A percentile compares a stretch with the other conserved stretches of the same genome.
Evolutionary conservation across 192 early-diverging fungal genomes (phyloP).

Genomic region (Endogone sp.): DNA sequence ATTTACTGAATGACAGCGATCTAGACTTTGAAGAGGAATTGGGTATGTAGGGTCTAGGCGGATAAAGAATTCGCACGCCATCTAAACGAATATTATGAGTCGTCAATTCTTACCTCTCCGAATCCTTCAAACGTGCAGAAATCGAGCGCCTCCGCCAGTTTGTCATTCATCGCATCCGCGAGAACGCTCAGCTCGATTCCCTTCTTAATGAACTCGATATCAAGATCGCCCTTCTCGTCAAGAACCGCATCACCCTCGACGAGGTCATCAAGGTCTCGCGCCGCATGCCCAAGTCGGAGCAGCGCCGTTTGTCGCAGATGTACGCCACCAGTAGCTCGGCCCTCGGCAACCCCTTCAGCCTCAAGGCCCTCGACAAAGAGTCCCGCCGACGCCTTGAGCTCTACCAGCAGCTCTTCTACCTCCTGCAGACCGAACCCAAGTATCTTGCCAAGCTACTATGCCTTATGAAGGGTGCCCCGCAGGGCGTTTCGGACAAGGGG

Average conservation of each 20-base stretch:
- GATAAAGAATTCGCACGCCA: too few relatives aligned
- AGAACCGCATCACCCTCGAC: constrained; percentile 93
- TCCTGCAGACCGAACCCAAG: constrained; percentile 93
- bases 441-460: constrained; percentile 91
- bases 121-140: too few relatives aligned
- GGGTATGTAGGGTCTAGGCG: constrained; percentile 32
- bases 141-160: constrained; percentile 81
- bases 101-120: too few relatives aligned
- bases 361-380: constrained; percentile 84
- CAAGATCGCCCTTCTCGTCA: constrained; percentile 94
- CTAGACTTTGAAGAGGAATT: constrained; percentile 94
- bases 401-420: constrained; percentile 94
- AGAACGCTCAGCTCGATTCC: constrained; percentile 76
- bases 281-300: constrained; percentile 37
- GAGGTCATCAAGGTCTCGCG: constrained; percentile 71
- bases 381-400: constrained; percentile 68
- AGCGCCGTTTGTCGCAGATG: constrained; percentile 39
- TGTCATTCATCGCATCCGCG: constrained; percentile 85
- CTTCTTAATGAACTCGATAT: constrained; percentile 88
- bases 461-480: constrained; percentile 73
- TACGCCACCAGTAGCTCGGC: constrained; percentile 21
- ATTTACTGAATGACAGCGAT: constrained; percentile 86
- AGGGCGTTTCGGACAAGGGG: constrained; percentile 50
- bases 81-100: too few relatives aligned
- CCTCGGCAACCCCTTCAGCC: constrained; percentile 45